Evolutionary conservation across 2,329 filamentous ascomycete genomes (phyloP), one percentile per base, ranked within the genome.

Genomic region (Fusarium cyanostomum): DNA sequence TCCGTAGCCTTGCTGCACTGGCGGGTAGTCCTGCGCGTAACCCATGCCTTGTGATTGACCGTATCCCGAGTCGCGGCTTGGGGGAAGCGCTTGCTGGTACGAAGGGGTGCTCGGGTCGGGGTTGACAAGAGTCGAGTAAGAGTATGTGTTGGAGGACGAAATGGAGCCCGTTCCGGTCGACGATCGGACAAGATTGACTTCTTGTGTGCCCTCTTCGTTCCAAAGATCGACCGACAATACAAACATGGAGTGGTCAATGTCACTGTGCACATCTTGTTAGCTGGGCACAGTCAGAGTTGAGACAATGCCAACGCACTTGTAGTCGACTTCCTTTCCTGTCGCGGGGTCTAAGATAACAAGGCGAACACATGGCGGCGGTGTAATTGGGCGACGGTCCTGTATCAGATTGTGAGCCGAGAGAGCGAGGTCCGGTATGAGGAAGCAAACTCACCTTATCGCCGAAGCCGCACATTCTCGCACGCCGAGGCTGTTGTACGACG

Each of bases 401-500:
- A 48, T 11, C 18, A 18, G 31, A 44, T 59, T 52, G 51, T 54
- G 16, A 64, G 57, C 41, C 13, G n/a, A 15, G 26, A 26, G 21
- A 15, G n/a, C 35, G 9, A 30, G n/a, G 16, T 13, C 16, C 33
- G 42, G 37, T 13, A 10, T 38, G 24, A 15, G 26, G n/a, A 42
- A 27, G 44, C 16, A 56, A 54, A 70, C 80, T 54, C 79, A 95
- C 92, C 85, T 98, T 99, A 81, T 99, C 95, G 62, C 95, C 95
- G 79, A 98, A 99, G 8, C 95, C 95, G 80, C 95, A 99, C 95
- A 98, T 98, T 61, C 95, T 91, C 66, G 95, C 95, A 71, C 95
- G 88, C 71, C 92, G 85, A 46, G 95, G 95, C 77, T 98, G 93
- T 80, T 99, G 95, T 67, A 92, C 88, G 59, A 97, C 92, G 66